phyloP scores from a whole-genome alignment of 352 stramenopile genomes.

The Globisporangium nagaii region DNA sequence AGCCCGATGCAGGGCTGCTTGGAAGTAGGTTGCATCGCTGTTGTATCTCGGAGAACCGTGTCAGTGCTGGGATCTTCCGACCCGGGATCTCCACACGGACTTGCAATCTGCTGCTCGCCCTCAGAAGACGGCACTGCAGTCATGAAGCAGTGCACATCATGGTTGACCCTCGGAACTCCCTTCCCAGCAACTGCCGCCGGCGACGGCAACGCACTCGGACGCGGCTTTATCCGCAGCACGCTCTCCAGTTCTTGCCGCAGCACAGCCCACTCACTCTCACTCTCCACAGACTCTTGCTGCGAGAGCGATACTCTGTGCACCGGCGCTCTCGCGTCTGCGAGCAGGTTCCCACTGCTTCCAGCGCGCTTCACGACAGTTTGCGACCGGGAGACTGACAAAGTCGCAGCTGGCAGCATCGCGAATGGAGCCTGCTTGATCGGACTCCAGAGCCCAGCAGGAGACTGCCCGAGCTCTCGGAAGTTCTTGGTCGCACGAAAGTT shows the following conservation, averaged over 20 bases:
- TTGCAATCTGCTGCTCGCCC: neutral
- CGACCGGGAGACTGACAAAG: neutral
- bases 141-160: conserved; percentile 20
- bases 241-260: conserved; percentile 11
- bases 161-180: neutral
- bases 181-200: neutral
- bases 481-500: conserved; percentile 45
- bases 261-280: conserved; percentile 1
- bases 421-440: conserved; percentile 29
- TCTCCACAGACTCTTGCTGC: neutral
- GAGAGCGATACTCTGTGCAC: neutral
- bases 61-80: neutral
- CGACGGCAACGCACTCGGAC: neutral
- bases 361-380: neutral
- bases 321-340: neutral
- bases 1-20: neutral
- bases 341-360: neutral
- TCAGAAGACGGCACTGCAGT: conserved; percentile 8
- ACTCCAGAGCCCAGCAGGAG: conserved; percentile 33
- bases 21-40: neutral
- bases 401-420: conserved; percentile 7
- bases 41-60: neutral
- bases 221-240: conserved; percentile 6
- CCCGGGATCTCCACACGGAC: neutral
- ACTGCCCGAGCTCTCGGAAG: conserved; percentile 20